A percentile compares a stretch with the other conserved stretches of the same genome.
phyloP scores from a whole-genome alignment of 495 filamentous ascomycete genomes.

The Penicillium maclennaniae region DNA sequence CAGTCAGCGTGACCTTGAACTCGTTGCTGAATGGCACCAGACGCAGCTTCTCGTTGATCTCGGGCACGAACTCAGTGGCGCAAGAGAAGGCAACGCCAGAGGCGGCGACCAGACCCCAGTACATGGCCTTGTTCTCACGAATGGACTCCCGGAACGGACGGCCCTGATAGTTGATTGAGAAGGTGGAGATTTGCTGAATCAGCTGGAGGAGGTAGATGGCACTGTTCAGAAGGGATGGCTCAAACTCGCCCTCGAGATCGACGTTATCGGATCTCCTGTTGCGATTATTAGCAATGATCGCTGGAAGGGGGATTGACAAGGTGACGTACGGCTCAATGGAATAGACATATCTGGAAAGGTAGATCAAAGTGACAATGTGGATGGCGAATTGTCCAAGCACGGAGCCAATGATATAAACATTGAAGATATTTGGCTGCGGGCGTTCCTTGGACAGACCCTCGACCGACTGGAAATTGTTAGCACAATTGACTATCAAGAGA shows the following conservation, averaged over 20 bases:
- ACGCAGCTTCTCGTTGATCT: slow-evolving; percentile 88
- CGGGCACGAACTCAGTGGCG: slow-evolving; percentile 92
- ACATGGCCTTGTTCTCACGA: slow-evolving; percentile 95
- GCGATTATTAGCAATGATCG: slow-evolving; percentile 22
- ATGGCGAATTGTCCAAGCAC: slow-evolving; percentile 97
- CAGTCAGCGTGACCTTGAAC: slow-evolving; percentile 85
- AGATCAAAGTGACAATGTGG: slow-evolving; percentile 91
- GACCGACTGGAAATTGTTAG: slow-evolving; percentile 57
- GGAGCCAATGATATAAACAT: slow-evolving; percentile 96
- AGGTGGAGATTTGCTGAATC: slow-evolving; percentile 99
- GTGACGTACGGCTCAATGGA: slow-evolving; percentile 69
- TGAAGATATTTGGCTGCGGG: slow-evolving; percentile 98
- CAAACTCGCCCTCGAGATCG: slow-evolving; percentile 93
- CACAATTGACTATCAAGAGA: slow-evolving; percentile 6
- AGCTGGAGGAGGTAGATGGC: slow-evolving; percentile 97
- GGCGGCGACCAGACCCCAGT: slow-evolving; percentile 87
- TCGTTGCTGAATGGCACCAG: slow-evolving; percentile 88
- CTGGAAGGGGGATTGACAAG: background rate
- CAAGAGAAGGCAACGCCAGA: slow-evolving; percentile 90
- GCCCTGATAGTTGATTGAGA: slow-evolving; percentile 99
- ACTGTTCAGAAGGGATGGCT: slow-evolving; percentile 90
- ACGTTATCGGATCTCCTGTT: slow-evolving; percentile 63
- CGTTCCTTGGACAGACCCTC: slow-evolving; percentile 95
- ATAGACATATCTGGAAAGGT: slow-evolving; percentile 86
- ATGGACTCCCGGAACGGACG: slow-evolving; percentile 96